Evolutionary conservation across 139 green algal genomes (phyloP).

Genomic region (Coccomyxa sp.): DNA sequence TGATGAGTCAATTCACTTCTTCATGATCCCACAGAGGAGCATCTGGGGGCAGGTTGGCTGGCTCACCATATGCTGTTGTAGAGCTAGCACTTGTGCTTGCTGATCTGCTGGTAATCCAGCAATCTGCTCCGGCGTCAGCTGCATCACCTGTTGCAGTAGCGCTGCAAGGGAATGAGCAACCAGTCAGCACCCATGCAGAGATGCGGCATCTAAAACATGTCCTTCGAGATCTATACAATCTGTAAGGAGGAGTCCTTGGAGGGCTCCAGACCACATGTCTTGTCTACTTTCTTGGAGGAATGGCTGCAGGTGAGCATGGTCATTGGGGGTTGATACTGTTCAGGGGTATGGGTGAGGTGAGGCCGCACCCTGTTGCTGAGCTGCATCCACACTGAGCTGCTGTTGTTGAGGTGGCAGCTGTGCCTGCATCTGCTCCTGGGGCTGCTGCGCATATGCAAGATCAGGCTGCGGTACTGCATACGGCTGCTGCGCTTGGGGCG

Average conservation of each 20-base stretch:
- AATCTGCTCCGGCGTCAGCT: slow-evolving; percentile 82
- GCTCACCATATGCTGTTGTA: slow-evolving; percentile 70
- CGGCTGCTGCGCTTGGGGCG: background rate
- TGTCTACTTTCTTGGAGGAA: too few species aligned
- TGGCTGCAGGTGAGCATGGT: too few species aligned
- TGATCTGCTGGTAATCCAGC: slow-evolving; percentile 77
- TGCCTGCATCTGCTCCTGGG: background rate
- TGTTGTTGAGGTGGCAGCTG: background rate
- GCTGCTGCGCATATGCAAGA: background rate
- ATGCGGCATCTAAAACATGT: background rate
- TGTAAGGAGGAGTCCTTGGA: too few species aligned
- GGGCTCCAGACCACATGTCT: too few species aligned
- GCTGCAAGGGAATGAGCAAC: slow-evolving; percentile 19
- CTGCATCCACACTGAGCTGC: background rate
- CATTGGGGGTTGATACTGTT: too few species aligned
- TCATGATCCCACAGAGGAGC: background rate
- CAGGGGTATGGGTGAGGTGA: too few species aligned
- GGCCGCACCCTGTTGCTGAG: slow-evolving; percentile 5
- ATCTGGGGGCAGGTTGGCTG: background rate
- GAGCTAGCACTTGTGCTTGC: slow-evolving; percentile 75
- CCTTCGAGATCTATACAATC: too few species aligned
- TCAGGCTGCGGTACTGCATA: background rate
- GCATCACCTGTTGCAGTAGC: slow-evolving; percentile 83
- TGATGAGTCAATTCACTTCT: too few species aligned
- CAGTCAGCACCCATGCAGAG: background rate